Evolutionary conservation across 1,284 basidiomycete genomes (phyloP).

Genomic region (Trametes sp.): DNA sequence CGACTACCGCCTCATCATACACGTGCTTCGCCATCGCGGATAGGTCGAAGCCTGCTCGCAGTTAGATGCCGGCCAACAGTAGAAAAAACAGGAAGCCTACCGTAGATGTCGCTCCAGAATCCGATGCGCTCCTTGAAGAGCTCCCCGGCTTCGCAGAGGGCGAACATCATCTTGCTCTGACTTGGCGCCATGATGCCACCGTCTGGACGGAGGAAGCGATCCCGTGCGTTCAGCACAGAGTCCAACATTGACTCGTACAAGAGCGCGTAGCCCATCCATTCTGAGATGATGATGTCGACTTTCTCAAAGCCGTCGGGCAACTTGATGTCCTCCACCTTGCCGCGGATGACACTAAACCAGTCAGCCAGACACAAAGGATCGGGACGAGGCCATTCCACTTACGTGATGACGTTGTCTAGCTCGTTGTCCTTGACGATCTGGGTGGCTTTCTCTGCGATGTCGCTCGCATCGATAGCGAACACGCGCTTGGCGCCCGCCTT

Average conservation of each 20-base stretch:
- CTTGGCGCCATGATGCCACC: conserved; percentile 88
- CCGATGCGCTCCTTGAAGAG: conserved; percentile 82
- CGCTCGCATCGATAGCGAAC: conserved; percentile 92
- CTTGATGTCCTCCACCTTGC: conserved; percentile 88
- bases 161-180: conserved; percentile 88
- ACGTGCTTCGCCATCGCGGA: conserved; percentile 77
- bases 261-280: conserved; percentile 98
- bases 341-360: conserved; percentile 72
- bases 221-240: conserved; percentile 88
- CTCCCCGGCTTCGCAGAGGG: conserved; percentile 79
- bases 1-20: conserved; percentile 83
- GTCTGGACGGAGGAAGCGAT: conserved; percentile 81
- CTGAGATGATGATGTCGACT: conserved; percentile 94
- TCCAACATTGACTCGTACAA: conserved; percentile 98
- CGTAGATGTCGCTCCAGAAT: conserved; percentile 95
- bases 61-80: conserved; percentile 6
- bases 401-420: conserved; percentile 80
- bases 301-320: conserved; percentile 74
- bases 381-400: conserved; percentile 37
- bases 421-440: conserved; percentile 86
- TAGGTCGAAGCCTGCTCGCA: conserved; percentile 79
- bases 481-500: conserved; percentile 92
- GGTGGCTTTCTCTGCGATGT: conserved; percentile 84
- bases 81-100: conserved; percentile 49
- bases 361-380: conserved; percentile 1